These are phyloP conservation scores for Plasmodium yoelii DNA, from an alignment of 169 alveolate genomes.

Conservation along the genomic window DNA sequence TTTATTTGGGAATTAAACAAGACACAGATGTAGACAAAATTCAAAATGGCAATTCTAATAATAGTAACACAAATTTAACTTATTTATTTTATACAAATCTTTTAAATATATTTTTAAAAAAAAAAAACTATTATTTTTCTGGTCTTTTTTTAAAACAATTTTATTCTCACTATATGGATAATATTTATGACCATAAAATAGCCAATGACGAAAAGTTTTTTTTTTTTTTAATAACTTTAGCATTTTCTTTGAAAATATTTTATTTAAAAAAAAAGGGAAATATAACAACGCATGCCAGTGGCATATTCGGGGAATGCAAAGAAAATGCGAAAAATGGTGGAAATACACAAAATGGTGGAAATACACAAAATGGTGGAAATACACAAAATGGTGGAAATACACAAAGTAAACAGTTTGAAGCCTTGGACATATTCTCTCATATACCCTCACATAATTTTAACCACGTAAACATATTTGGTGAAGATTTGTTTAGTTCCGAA, in stretches of 20 bases:
- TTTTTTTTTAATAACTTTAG: slow-evolving; percentile 57
- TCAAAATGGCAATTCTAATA: neutral
- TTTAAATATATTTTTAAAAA: slow-evolving; percentile 32
- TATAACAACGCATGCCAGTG: neutral
- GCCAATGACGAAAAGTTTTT: slow-evolving; percentile 23
- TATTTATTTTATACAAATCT: slow-evolving; percentile 30
- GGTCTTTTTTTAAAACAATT: slow-evolving; percentile 51
- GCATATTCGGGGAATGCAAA: neutral
- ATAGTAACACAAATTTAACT: neutral
- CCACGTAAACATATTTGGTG: slow-evolving; percentile 39
- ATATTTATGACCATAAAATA: neutral
- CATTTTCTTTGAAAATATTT: slow-evolving; percentile 19
- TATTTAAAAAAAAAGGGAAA: slow-evolving; percentile 26
- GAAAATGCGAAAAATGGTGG: no score
- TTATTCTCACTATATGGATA: slow-evolving; percentile 25
- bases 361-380: no score
- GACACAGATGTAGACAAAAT: neutral
- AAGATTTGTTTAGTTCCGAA: slow-evolving; percentile 29
- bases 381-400: no score
- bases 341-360: no score
- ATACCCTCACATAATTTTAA: neutral
- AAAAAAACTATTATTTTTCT: slow-evolving; percentile 35
- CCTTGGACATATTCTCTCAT: no score
- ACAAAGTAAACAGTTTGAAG: no score
- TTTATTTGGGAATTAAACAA: slow-evolving; percentile 1